Evolutionary conservation across 139 green algal genomes (phyloP), one percentile per base, ranked within the genome.

Genomic region (Micractinium sp.): DNA sequence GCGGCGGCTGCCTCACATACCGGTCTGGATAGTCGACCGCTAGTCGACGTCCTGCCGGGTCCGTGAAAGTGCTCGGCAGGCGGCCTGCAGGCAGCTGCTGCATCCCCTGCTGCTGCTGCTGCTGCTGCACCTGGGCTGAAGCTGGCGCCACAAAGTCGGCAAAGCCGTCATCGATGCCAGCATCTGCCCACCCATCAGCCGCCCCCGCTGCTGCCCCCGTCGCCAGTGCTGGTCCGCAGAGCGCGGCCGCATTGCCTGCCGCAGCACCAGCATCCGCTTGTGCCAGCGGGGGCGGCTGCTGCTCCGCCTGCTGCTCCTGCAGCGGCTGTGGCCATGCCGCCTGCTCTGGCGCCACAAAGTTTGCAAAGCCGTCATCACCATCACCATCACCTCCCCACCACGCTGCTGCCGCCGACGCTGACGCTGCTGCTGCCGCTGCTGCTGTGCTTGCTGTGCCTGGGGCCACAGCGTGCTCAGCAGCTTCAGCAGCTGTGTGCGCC

Each of bases 21-120:
- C 33, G 20, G 33, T 47, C 56, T 35, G 81, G 25, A 60, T 86
- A 86, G 56, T 86, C 81, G n/a, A 86, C 81, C 7, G 60, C 81
- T 3, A 86, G 20, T 9, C 53, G 27, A 5, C 81, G 53, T 23
- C 81, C 81, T 20, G 33, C 3, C 23, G 56, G 81, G n/a, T 86
- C 81, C 16, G 19, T 18, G 19, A 86, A 75, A 13, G 81, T 85
- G 80, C 29, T 73, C 47, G 47, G 80, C 53, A 33, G 80, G 36
- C 31, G 20, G 33, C 19, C 35, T 38, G 77, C 23, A 9, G 77
- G 19, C 77, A 25, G 77, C 39, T 12, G 75, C 75, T 53, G 35
- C 35, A 22, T 23, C 76, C 2, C 14, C 41, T 84, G 78, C 29
- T 61, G 0, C 36, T 33, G 3, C 76, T 61, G 22, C 2, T 33